Evolutionary conservation across 208 protist genomes (phyloP).

Genomic region (Crithidia sp.): DNA sequence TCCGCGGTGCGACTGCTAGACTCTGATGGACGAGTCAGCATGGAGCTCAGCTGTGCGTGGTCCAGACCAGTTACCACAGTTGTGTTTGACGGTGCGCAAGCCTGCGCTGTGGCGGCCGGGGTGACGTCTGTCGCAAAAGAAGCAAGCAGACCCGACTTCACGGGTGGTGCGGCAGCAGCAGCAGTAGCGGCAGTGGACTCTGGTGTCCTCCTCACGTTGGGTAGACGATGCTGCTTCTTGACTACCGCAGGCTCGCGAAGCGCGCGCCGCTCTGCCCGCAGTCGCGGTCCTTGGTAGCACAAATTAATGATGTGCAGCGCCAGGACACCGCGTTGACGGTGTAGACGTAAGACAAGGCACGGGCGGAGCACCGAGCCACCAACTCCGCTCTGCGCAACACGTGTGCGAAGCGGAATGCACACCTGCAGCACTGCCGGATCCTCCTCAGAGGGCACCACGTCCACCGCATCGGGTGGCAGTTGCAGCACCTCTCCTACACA

Average conservation of each 20-base stretch:
- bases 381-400: background rate
- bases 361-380: background rate
- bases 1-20: background rate
- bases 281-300: background rate
- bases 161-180: too few relatives aligned
- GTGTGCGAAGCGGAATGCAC: background rate
- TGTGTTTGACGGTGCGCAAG: background rate
- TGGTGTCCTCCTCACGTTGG: too few relatives aligned
- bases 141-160: too few relatives aligned
- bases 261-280: background rate
- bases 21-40: background rate
- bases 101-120: background rate
- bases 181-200: too few relatives aligned
- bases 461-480: background rate
- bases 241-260: background rate
- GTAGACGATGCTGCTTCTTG: background rate
- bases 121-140: background rate
- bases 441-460: background rate
- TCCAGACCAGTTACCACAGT: background rate
- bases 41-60: background rate
- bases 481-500: background rate
- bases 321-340: slow-evolving; percentile 4
- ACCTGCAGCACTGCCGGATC: slow-evolving; percentile 6
- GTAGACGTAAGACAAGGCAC: slow-evolving; percentile 2
- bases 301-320: slow-evolving; percentile 16